Base-by-base conservation (phyloP, 164 flowering plant genomes). In the Piper longum region DNA sequence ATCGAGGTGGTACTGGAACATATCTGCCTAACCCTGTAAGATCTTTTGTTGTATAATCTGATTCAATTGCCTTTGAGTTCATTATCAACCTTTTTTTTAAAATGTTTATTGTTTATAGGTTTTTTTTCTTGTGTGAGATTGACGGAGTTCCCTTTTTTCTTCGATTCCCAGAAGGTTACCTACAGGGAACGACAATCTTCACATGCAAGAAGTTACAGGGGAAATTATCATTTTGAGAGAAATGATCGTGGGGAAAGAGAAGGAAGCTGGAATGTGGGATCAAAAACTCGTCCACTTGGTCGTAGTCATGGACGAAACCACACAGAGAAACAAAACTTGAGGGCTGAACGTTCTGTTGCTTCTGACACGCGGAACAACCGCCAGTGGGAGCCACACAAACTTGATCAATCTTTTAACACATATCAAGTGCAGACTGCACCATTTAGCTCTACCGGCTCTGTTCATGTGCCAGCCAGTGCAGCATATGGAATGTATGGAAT, bases 21-120 rank as follows among this genome's bases (percentile, higher is more conserved):
- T 95, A 91, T 67, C 72, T 95, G 75, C 99, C 99, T 56, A 91
- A 86, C 82, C 95, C 88, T 70, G 99, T 91, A 85, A 83, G 93
- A 66, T 62, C 43, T 39, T 55, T 36, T 58, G 19, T 65, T 59
- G 43, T 57, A 16, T 41, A 8, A 67, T 58, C 66, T 16, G 54
- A 17, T 42, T 61, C 9, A 60, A 52, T 6, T 43, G 17, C 44
- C 18, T 12, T 60, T 60, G 5, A 16, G 36, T 17, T 59, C 36
- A 26, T 26, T 26, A 26, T 26, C 36, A 26, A 26, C 36, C 36
- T 26, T 26, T 26, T 26, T 26, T 26, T 26, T n/a, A n/a, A 26
- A 1, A 26, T 26, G 36, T 26, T 26, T 26, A 26, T 26, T 26
- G 36, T 26, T 26, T 1, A 0, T 0, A 0, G 2, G 36, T 16